Base-by-base conservation (phyloP, 495 filamentous ascomycete genomes). In the Aspergillus carlsbadensis region DNA sequence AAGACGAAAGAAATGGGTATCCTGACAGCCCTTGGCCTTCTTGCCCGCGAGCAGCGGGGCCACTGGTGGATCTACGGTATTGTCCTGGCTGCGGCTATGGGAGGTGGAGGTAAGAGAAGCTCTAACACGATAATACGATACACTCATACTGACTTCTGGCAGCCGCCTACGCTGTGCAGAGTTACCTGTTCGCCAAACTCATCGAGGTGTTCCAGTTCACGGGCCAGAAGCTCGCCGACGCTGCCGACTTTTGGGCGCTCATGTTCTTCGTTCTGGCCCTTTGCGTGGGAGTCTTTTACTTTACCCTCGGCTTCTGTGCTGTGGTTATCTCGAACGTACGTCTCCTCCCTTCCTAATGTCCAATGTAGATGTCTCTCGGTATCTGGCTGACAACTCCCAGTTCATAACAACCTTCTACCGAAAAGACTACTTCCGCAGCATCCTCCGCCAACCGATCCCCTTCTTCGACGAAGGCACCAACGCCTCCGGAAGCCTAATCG, bases 191-290 rank as follows among this genome's bases (percentile, higher is more conserved):
- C 48, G 67, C 72, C 0, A 58, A 65, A 11, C 18, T 73, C 1
- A 52, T 76, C 13, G 37, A 61, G 8, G 70, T 70, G 0, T 74
- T 75, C 39, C 61, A 70, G n/a, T 74, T 75, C 20, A 62, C 61
- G 3, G 72, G 63, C 6, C 49, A 68, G 20, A 52, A 66, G 40
- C 61, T 73, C 0, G 46, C 53, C 11, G 35, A 67, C 24, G 58
- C 70, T 1, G 78, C 66, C n/a, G 78, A 77, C 47, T 87, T 87
- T 54, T 89, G 84, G 84, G 78, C 83, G 14, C 60, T 87, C 29
- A 86, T 86, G 80, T 87, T 88, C 62, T 81, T 87, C 44, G 66
- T 79, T 11, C 72, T 87, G 0, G 82, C 81, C 17, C 62, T 79
- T 5, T 77, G 71, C 37, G 73, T 81, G 3, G 76, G 68, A 0